Conservation (phyloP, 352 stramenopile species). For the Pythium monospermum region DNA sequence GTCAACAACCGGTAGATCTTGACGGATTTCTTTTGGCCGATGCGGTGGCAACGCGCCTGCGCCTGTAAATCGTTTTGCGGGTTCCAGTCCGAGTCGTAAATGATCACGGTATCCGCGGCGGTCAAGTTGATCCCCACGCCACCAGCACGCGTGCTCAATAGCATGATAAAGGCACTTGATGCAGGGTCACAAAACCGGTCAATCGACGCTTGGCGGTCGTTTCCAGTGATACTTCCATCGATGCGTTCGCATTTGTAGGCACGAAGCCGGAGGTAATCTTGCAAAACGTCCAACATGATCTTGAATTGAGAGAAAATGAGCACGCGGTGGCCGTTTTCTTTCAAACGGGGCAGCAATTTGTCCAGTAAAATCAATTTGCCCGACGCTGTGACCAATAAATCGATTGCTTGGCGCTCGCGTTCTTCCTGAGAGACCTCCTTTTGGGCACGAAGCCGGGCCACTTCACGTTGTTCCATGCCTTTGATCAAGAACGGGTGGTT, state of each 20-base stretch:
- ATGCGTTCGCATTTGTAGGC: slow-evolving; percentile 96
- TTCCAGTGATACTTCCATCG: slow-evolving; percentile 97
- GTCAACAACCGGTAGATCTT: slow-evolving; percentile 92
- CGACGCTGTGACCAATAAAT: slow-evolving; percentile 92
- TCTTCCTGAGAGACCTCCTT: slow-evolving; percentile 41
- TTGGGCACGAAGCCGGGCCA: slow-evolving; percentile 55
- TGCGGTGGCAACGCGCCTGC: slow-evolving; percentile 89
- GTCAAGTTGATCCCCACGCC: slow-evolving; percentile 98
- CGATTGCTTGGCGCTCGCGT: slow-evolving; percentile 55
- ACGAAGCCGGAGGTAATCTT: slow-evolving; percentile 95
- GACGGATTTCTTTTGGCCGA: slow-evolving; percentile 91
- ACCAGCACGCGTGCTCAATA: slow-evolving; percentile 97
- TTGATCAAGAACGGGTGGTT: slow-evolving; percentile 93
- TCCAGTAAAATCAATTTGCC: slow-evolving; percentile 99
- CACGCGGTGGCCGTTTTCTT: slow-evolving; percentile 94
- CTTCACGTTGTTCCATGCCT: slow-evolving; percentile 79
- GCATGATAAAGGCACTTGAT: slow-evolving; percentile 92
- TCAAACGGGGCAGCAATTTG: slow-evolving; percentile 96
- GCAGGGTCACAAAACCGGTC: slow-evolving; percentile 82
- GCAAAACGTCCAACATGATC: slow-evolving; percentile 99
- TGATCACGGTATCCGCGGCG: slow-evolving; percentile 85
- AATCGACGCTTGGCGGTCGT: slow-evolving; percentile 93
- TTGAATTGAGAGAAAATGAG: slow-evolving; percentile 99
- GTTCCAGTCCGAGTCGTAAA: slow-evolving; percentile 99
- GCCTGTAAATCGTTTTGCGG: slow-evolving; percentile 94